Percentiles rank a stretch among this genome's conserved stretches.
phyloP scores from a whole-genome alignment of 805 yeast species.

The Barnettozyma botsteinii region DNA sequence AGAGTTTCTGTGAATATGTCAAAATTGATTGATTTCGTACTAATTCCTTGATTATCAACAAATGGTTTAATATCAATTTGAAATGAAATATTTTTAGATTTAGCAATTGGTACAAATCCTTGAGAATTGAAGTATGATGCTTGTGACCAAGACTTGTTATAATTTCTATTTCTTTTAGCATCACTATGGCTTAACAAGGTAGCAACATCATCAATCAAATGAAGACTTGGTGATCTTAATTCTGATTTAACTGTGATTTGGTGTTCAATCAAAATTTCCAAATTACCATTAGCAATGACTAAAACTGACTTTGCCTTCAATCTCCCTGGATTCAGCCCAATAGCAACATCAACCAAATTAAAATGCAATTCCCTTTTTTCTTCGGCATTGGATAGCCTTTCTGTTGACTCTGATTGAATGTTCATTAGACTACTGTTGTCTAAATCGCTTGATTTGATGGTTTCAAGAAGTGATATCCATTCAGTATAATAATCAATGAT shows the following conservation, averaged over 20 bases:
- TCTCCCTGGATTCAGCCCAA: constrained; percentile 62
- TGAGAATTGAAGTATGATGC: constrained; percentile 33
- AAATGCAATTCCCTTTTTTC: constrained; percentile 16
- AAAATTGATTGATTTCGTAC: constrained; percentile 31
- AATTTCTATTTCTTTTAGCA: constrained; percentile 20
- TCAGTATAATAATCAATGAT: constrained; percentile 52
- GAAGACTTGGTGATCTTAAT: constrained; percentile 22
- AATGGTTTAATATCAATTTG: constrained; percentile 20
- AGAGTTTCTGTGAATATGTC: constrained; percentile 44
- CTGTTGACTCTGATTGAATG: constrained; percentile 8
- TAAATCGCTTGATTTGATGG: constrained; percentile 8
- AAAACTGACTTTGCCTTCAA: constrained; percentile 49
- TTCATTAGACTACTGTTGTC: not conserved
- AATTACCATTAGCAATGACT: constrained; percentile 46
- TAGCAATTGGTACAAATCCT: constrained; percentile 54
- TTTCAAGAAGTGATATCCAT: constrained; percentile 46
- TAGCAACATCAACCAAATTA: constrained; percentile 42
- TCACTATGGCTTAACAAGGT: constrained; percentile 31
- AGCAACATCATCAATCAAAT: constrained; percentile 55
- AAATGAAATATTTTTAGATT: constrained; percentile 29
- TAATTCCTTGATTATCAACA: constrained; percentile 23
- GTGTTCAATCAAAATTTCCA: constrained; percentile 38
- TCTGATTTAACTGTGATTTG: constrained; percentile 36
- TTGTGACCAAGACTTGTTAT: constrained; percentile 34
- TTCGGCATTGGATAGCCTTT: constrained; percentile 2